A percentile compares a stretch with the other conserved stretches of the same genome.
These are phyloP conservation scores for Priceomyces fermenticarens DNA, from an alignment of 805 yeast species.

Conservation along the genomic window DNA sequence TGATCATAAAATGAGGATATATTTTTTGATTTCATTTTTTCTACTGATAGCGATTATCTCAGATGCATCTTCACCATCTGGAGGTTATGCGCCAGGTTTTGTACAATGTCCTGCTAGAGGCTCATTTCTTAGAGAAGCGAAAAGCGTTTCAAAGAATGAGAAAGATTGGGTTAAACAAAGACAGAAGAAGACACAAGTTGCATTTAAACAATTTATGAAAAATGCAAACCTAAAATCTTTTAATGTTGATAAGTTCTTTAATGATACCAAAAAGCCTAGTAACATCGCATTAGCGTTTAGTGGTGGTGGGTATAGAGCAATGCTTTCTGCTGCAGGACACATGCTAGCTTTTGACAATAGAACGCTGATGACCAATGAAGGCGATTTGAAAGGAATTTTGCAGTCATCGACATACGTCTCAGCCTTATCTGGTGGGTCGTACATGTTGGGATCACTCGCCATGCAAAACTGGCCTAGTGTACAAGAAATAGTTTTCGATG, in stretches of 20 bases:
- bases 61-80: constrained; percentile 18
- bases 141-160: constrained; percentile 22
- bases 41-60: neutral
- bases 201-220: constrained; percentile 19
- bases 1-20: neutral
- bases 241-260: constrained; percentile 19
- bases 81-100: constrained; percentile 28
- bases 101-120: constrained; percentile 24
- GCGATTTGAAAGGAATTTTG: constrained; percentile 71
- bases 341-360: constrained; percentile 76
- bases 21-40: neutral
- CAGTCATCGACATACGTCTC: constrained; percentile 69
- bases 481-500: constrained; percentile 46
- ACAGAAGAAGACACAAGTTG: constrained; percentile 20
- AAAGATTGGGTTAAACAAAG: constrained; percentile 21
- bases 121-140: constrained; percentile 22
- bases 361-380: constrained; percentile 41
- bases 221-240: constrained; percentile 19
- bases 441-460: constrained; percentile 70
- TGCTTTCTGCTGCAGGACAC: constrained; percentile 80
- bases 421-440: constrained; percentile 83
- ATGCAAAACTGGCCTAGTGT: constrained; percentile 73
- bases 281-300: constrained; percentile 35
- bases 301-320: constrained; percentile 42
- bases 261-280: constrained; percentile 9